Conservation (phyloP, 2,329 filamentous ascomycete genomes). For the Coniochaeta sp. region DNA sequence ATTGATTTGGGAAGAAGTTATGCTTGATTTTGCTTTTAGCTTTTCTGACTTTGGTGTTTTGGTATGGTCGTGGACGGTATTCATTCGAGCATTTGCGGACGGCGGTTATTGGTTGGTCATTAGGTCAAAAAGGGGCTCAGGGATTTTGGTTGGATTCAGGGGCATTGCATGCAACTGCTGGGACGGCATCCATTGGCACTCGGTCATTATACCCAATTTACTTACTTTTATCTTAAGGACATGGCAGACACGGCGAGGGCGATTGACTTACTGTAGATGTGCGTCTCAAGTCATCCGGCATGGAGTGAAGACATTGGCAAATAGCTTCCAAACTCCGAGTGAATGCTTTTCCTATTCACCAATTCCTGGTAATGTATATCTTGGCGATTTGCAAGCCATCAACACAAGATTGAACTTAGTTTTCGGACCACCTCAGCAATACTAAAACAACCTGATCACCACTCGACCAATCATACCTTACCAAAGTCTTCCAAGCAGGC, state of each 20-base stretch:
- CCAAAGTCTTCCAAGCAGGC: too few species aligned
- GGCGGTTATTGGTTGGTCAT: neutral
- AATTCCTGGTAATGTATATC: too few species aligned
- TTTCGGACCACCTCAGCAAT: too few species aligned
- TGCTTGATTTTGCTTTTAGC: constrained; percentile 18
- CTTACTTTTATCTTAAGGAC: neutral
- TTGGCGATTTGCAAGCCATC: too few species aligned
- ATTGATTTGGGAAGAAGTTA: constrained; percentile 29
- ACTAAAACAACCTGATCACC: too few species aligned
- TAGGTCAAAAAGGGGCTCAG: neutral
- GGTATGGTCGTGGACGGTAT: neutral
- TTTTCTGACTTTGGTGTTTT: neutral
- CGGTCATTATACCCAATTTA: neutral
- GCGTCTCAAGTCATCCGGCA: too few species aligned
- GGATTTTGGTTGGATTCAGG: neutral
- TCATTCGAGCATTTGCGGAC: neutral
- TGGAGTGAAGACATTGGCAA: too few species aligned
- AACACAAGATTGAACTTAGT: too few species aligned
- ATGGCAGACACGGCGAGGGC: neutral
- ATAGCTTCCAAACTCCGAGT: too few species aligned
- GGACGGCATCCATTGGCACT: neutral
- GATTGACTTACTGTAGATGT: too few species aligned
- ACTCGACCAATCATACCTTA: too few species aligned
- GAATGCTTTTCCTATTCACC: too few species aligned
- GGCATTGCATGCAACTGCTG: neutral